phyloP scores from a whole-genome alignment of 768 basidiomycete species.

The Mycena albidolilacea region DNA sequence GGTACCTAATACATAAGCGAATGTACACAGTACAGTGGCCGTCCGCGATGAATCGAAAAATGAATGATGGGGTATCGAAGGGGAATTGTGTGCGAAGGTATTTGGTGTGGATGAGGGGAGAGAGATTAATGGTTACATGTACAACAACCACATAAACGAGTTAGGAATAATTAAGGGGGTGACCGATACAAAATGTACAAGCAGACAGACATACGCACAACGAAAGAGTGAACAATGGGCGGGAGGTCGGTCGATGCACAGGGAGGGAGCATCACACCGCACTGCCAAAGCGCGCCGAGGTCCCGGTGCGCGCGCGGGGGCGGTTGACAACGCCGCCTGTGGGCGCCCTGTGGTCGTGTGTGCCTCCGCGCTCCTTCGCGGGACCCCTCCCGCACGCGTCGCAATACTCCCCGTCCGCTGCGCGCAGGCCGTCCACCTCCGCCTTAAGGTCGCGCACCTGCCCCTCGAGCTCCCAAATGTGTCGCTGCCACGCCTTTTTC shows the following conservation, averaged over 20 bases:
- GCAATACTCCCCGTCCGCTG: slow-evolving; percentile 61
- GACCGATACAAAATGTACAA: slow-evolving; percentile 21
- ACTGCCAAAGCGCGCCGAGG: slow-evolving; percentile 73
- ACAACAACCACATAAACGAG: slow-evolving; percentile 34
- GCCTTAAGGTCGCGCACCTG: slow-evolving; percentile 80
- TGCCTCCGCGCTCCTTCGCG: slow-evolving; percentile 7
- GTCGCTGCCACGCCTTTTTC: slow-evolving; percentile 78
- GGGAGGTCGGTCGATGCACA: slow-evolving; percentile 4
- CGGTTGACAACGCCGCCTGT: slow-evolving; percentile 69
- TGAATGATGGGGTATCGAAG: slow-evolving; percentile 33
- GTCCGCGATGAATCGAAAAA: slow-evolving; percentile 13
- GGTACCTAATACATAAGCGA: slow-evolving; percentile 14
- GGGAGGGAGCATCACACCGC: slow-evolving; percentile 51
- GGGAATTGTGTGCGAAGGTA: not conserved
- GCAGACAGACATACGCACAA: not conserved
- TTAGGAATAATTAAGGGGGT: slow-evolving; percentile 38
- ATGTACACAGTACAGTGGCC: slow-evolving; percentile 19
- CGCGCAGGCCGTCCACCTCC: slow-evolving; percentile 73
- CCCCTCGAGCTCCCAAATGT: slow-evolving; percentile 82
- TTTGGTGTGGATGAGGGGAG: not conserved
- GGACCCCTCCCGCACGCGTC: slow-evolving; percentile 71
- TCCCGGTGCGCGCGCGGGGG: slow-evolving; percentile 78
- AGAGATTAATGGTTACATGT: slow-evolving; percentile 32
- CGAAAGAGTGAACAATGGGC: slow-evolving; percentile 21
- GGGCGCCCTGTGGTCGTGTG: slow-evolving; percentile 44